phyloP scores from a whole-genome alignment of 78 protist genomes.

The Cavenderia fasciculata region DNA sequence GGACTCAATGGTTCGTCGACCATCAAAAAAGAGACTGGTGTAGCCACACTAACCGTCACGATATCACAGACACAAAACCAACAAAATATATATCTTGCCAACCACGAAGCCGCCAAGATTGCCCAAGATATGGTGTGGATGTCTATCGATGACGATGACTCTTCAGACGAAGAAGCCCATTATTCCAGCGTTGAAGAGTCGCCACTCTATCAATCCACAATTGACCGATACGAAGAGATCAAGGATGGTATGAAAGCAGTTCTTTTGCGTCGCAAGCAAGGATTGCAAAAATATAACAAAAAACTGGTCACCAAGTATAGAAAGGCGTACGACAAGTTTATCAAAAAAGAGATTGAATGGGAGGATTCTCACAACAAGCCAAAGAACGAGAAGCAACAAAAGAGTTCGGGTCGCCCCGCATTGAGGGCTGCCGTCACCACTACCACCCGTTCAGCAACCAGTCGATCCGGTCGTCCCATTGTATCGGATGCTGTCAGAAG shows the following conservation, averaged over 20 bases:
- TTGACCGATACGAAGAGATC: neutral
- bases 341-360: neutral
- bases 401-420: neutral
- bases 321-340: neutral
- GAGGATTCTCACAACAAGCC: neutral
- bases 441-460: neutral
- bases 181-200: constrained; percentile 1
- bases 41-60: too few relatives aligned
- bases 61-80: too few relatives aligned
- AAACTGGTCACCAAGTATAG: constrained; percentile 5
- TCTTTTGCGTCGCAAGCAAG: neutral
- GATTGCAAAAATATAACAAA: neutral
- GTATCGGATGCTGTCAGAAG: neutral
- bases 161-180: neutral
- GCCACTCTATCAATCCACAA: constrained; percentile 15
- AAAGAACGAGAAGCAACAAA: neutral
- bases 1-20: too few relatives aligned
- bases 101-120: neutral
- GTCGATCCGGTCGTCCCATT: neutral
- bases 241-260: neutral
- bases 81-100: neutral
- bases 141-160: neutral
- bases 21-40: too few relatives aligned
- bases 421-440: neutral
- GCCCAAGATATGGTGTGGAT: neutral